Conservation (phyloP, 2,329 filamentous ascomycete genomes). For the Botryotinia globosa region DNA sequence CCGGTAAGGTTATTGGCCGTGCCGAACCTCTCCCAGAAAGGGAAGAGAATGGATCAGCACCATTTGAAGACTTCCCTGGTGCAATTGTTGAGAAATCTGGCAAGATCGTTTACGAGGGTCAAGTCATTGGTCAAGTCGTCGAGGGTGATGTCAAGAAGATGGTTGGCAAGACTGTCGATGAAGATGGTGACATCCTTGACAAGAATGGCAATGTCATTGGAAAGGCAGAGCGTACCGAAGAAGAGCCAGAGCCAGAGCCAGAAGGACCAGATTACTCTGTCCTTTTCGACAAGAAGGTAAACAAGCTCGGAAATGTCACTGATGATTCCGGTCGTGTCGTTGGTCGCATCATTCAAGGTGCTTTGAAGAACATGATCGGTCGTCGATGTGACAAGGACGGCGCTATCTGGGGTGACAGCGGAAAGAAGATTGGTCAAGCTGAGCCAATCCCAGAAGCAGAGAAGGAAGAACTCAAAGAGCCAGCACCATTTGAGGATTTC, state of each 20-base stretch:
- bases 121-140: slow-evolving; percentile 56
- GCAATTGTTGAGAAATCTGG: slow-evolving; percentile 53
- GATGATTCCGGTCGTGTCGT: slow-evolving; percentile 53
- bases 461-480: slow-evolving; percentile 47
- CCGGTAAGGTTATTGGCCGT: slow-evolving; percentile 64
- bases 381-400: slow-evolving; percentile 64
- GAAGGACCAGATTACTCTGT: slow-evolving; percentile 45
- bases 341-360: slow-evolving; percentile 62
- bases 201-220: slow-evolving; percentile 61
- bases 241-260: slow-evolving; percentile 30
- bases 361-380: slow-evolving; percentile 60
- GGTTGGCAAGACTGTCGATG: slow-evolving; percentile 68
- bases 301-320: slow-evolving; percentile 58
- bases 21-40: slow-evolving; percentile 60
- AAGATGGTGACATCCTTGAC: slow-evolving; percentile 79
- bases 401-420: slow-evolving; percentile 68
- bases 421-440: slow-evolving; percentile 64
- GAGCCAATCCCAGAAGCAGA: slow-evolving; percentile 61
- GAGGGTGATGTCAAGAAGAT: slow-evolving; percentile 63
- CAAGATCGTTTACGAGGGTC: slow-evolving; percentile 50
- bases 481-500: slow-evolving; percentile 57
- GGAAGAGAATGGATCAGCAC: slow-evolving; percentile 48
- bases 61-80: slow-evolving; percentile 58
- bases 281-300: slow-evolving; percentile 54
- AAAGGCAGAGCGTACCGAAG: slow-evolving; percentile 38